Conservation (phyloP, 106 monocot genomes). For the Dendrobium chrysotoxum region DNA sequence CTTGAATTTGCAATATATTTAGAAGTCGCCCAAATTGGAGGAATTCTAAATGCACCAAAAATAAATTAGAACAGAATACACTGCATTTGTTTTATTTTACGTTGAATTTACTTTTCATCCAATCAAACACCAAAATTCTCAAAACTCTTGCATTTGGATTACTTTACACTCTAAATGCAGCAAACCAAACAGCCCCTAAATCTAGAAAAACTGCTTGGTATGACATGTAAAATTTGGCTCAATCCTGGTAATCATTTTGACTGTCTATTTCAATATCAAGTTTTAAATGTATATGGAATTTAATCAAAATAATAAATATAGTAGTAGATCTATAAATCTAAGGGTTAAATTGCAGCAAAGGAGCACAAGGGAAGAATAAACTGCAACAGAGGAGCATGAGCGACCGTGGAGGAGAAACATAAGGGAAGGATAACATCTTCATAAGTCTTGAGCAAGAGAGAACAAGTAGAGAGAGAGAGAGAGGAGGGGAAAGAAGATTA, state of each 20-base stretch:
- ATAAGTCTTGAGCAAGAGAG: neutral
- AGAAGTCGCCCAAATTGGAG: no score
- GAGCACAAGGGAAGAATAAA: neutral
- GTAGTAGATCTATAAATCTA: neutral
- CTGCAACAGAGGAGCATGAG: neutral
- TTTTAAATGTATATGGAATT: neutral
- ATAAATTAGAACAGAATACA: no score
- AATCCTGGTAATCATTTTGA: neutral
- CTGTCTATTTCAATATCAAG: neutral
- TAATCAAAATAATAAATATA: neutral
- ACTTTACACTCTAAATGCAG: no score
- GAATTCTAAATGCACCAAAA: no score
- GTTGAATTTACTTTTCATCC: no score
- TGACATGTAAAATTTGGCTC: no score
- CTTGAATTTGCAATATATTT: no score
- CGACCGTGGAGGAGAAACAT: neutral
- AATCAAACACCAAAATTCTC: no score
- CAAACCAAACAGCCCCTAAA: no score
- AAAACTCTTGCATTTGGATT: no score
- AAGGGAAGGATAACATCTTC: neutral
- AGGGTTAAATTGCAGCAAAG: neutral
- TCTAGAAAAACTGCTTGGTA: no score
- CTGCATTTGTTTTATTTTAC: no score
- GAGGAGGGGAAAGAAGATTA: neutral
- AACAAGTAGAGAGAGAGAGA: neutral